Percentiles rank a stretch among this genome's conserved stretches.
Evolutionary conservation across 371 early-diverging fungal genomes (phyloP).

Genomic region (Umbelopsis sp.): DNA sequence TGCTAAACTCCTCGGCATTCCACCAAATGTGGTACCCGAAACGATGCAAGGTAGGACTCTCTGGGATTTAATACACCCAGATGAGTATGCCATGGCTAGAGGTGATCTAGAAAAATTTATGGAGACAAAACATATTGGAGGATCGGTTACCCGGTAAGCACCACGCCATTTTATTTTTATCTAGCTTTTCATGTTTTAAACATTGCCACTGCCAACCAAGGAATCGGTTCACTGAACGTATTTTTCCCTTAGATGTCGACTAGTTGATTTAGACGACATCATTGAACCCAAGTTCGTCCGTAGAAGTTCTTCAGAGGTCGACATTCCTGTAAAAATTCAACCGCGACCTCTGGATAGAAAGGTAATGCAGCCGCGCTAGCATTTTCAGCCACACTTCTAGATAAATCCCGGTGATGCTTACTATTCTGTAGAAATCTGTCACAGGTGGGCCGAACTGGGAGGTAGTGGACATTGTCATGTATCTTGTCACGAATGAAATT

Average conservation of each 20-base stretch:
- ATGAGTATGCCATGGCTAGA: conserved; percentile 54
- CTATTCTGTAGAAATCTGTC: not conserved
- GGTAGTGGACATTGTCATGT: conserved; percentile 59
- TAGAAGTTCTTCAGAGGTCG: not conserved
- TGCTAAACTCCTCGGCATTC: conserved; percentile 33
- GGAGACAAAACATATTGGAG: conserved; percentile 51
- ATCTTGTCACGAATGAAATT: conserved; percentile 55
- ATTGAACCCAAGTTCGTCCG: not conserved
- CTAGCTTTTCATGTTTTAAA: not conserved
- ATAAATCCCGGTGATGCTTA: not conserved
- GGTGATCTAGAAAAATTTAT: conserved; percentile 55
- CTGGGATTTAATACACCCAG: conserved; percentile 65
- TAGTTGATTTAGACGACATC: conserved; percentile 18
- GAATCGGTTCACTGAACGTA: too few species aligned
- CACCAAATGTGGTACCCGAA: conserved; percentile 37
- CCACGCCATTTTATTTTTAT: too few species aligned
- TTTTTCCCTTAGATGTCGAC: conserved; percentile 19
- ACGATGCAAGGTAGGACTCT: conserved; percentile 47
- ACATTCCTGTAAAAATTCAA: conserved; percentile 16
- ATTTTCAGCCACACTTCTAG: not conserved
- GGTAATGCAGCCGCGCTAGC: not conserved
- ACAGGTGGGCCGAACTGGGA: conserved; percentile 39
- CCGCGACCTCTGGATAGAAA: not conserved
- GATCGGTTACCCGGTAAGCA: conserved; percentile 60
- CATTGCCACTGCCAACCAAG: too few species aligned